Conservation (phyloP, 768 basidiomycete genomes). For the Lactarius quietus region DNA sequence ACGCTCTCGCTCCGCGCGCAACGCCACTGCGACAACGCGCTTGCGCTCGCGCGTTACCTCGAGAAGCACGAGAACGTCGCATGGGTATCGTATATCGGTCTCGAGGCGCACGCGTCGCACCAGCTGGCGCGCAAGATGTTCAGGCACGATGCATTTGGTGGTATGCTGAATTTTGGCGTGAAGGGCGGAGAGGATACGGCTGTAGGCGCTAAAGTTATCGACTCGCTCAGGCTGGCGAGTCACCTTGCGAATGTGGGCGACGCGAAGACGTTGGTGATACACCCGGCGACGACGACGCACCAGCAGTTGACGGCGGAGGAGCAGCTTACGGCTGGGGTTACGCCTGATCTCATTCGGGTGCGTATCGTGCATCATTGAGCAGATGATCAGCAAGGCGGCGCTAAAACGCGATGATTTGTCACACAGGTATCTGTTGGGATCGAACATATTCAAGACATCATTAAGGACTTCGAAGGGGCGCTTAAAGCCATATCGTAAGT, state of each 20-base stretch:
- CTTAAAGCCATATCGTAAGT: constrained; percentile 31
- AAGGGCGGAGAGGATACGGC: constrained; percentile 46
- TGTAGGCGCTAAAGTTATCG: constrained; percentile 58
- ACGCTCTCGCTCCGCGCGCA: constrained; percentile 69
- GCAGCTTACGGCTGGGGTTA: constrained; percentile 62
- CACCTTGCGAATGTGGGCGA: constrained; percentile 74
- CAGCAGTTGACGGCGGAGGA: constrained; percentile 61
- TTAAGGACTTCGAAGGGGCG: constrained; percentile 41
- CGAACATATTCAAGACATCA: constrained; percentile 42
- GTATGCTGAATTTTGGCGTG: constrained; percentile 75
- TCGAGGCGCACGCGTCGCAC: constrained; percentile 59
- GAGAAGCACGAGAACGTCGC: constrained; percentile 59
- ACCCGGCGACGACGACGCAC: constrained; percentile 77
- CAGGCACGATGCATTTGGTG: constrained; percentile 57
- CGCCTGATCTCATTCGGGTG: constrained; percentile 71
- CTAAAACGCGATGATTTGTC: neutral
- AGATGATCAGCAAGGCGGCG: neutral
- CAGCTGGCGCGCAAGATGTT: constrained; percentile 53
- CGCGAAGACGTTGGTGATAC: constrained; percentile 78
- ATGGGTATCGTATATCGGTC: constrained; percentile 80
- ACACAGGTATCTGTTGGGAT: constrained; percentile 41
- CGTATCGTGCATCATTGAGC: constrained; percentile 25
- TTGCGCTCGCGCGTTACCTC: constrained; percentile 62
- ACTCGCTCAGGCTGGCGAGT: constrained; percentile 65
- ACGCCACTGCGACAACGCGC: constrained; percentile 66